phyloP scores from a whole-genome alignment of 106 monocot genomes.

The Allium sativum region DNA sequence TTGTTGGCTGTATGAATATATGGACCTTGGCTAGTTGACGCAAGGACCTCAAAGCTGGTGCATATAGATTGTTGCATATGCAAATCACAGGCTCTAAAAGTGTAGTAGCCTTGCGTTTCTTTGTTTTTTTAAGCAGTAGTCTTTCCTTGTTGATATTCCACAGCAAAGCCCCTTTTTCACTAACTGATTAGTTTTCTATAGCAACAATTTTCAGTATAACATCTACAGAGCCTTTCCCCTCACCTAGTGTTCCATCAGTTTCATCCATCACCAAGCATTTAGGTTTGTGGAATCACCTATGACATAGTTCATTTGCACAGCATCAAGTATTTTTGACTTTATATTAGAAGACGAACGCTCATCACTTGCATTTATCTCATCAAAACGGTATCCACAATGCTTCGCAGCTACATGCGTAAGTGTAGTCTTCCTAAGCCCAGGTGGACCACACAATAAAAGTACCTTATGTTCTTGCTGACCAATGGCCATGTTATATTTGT shows the following conservation, averaged over 20 bases:
- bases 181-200: constrained; percentile 55
- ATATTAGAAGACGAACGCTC: constrained; percentile 76
- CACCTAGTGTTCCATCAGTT: constrained; percentile 96
- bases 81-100: constrained; percentile 92
- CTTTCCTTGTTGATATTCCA: constrained; percentile 33
- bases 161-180: constrained; percentile 24
- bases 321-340: constrained; percentile 92
- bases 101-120: constrained; percentile 18
- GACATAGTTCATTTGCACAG: constrained; percentile 90
- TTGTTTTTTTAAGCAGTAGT: constrained; percentile 27
- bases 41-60: constrained; percentile 78
- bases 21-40: constrained; percentile 97
- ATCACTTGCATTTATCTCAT: constrained; percentile 99
- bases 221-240: constrained; percentile 93
- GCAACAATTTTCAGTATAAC: constrained; percentile 78
- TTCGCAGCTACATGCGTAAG: constrained; percentile 94
- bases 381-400: constrained; percentile 92
- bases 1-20: constrained; percentile 73
- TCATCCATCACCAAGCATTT: constrained; percentile 99
- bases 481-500: constrained; percentile 18
- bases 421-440: constrained; percentile 96
- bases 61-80: constrained; percentile 99
- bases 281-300: constrained; percentile 74
- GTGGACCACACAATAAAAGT: constrained; percentile 92
- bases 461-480: constrained; percentile 72